phyloP scores from a whole-genome alignment of 805 yeast species.

The Starmera dryadoides region DNA sequence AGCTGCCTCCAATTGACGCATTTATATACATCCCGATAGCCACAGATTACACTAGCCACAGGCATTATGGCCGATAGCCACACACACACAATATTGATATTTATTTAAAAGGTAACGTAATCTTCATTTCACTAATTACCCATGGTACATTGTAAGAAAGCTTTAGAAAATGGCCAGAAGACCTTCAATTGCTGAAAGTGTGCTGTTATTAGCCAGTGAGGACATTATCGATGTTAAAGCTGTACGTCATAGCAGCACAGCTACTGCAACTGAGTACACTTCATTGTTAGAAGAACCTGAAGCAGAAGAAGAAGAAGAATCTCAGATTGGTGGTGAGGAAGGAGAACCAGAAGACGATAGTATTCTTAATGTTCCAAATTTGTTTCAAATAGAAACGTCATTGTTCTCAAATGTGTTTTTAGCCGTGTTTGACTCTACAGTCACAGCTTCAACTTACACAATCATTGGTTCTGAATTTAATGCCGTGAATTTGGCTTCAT shows the following conservation, averaged over 20 bases:
- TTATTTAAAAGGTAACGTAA: no score
- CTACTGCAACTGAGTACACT: neutral
- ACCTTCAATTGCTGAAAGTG: slow-evolving; percentile 7
- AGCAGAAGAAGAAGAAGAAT: neutral
- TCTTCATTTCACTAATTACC: no score
- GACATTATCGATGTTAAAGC: slow-evolving; percentile 6
- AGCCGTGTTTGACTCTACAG: slow-evolving; percentile 40
- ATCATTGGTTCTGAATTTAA: slow-evolving; percentile 35
- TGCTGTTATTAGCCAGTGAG: slow-evolving; percentile 10
- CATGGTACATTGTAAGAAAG: no score
- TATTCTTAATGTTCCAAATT: slow-evolving; percentile 14
- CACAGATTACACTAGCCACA: no score
- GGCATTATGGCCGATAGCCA: no score
- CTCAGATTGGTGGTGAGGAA: slow-evolving; percentile 4
- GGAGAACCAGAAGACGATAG: slow-evolving; percentile 2
- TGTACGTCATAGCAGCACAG: neutral
- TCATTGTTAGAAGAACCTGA: slow-evolving; percentile 2
- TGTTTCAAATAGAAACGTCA: slow-evolving; percentile 27
- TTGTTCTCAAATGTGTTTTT: slow-evolving; percentile 32
- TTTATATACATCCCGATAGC: no score
- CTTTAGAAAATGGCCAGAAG: no score
- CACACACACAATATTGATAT: no score
- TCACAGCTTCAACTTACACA: slow-evolving; percentile 41
- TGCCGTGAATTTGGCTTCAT: slow-evolving; percentile 28
- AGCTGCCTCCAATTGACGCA: no score